These are phyloP conservation scores for Neurospora sublineolata DNA, from an alignment of 495 filamentous ascomycete species.

Conservation along the genomic window DNA sequence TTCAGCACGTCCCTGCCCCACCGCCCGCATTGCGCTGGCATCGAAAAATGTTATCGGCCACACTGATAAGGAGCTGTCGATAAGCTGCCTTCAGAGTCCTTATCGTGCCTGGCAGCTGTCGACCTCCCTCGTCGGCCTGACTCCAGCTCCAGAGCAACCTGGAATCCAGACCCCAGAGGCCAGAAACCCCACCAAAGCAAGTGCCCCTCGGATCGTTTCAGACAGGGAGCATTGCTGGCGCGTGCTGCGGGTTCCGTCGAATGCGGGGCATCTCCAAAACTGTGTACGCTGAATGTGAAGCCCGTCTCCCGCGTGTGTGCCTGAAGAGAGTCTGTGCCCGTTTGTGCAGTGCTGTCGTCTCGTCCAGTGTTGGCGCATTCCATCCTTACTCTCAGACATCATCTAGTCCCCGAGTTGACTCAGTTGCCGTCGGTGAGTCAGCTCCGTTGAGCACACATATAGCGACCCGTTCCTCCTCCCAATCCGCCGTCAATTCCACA, in stretches of 20 bases:
- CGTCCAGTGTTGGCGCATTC: not conserved
- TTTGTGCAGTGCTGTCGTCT: not conserved
- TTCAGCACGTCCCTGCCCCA: not conserved
- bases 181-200: not conserved
- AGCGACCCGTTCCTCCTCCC: not conserved
- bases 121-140: not conserved
- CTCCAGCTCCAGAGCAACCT: not conserved
- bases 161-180: not conserved
- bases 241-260: not conserved
- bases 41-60: not conserved
- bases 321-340: not conserved
- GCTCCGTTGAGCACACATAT: not conserved
- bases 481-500: not conserved
- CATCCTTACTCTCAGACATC: not conserved
- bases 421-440: conserved; percentile 1
- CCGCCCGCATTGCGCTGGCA: not conserved
- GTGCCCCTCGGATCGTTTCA: not conserved
- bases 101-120: not conserved
- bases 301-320: not conserved
- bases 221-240: not conserved
- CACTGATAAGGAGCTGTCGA: not conserved
- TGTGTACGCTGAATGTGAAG: not conserved
- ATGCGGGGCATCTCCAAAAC: not conserved
- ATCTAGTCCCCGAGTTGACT: not conserved
- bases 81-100: not conserved